Evolutionary conservation across 2,329 filamentous ascomycete genomes (phyloP).

Genomic region (Colletotrichum sublineola): DNA sequence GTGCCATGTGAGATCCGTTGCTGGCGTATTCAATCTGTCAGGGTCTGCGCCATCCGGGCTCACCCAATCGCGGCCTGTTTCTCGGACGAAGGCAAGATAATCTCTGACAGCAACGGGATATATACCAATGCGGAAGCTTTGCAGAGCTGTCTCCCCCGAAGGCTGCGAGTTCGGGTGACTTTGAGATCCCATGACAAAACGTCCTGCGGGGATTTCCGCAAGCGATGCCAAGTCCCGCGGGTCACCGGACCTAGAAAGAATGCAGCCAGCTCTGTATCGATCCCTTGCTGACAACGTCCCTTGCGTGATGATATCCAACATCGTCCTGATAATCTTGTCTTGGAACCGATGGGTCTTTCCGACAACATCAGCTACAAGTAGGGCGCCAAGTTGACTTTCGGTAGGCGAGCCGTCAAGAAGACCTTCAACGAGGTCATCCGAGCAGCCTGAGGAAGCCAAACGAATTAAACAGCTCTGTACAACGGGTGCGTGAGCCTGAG

Average conservation of each 20-base stretch:
- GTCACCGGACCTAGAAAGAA: conserved; percentile 17
- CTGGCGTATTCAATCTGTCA: conserved; percentile 17
- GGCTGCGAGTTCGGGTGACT: conserved; percentile 29
- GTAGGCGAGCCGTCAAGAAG: neutral
- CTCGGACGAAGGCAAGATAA: neutral
- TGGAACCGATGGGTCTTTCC: neutral
- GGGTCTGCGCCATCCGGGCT: conserved; percentile 7
- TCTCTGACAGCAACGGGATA: conserved; percentile 25
- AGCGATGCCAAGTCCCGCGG: conserved; percentile 24
- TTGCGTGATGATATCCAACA: neutral
- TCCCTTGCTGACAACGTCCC: neutral
- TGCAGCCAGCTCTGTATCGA: conserved; percentile 10
- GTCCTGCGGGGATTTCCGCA: conserved; percentile 11
- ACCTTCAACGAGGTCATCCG: neutral
- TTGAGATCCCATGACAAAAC: conserved; percentile 25
- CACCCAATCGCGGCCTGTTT: conserved; percentile 20
- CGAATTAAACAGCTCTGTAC: conserved; percentile 5
- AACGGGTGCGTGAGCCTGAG: neutral
- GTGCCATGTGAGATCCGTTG: conserved; percentile 29
- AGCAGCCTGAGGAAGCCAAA: neutral
- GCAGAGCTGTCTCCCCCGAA: neutral
- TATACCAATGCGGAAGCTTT: conserved; percentile 11
- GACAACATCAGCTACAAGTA: conserved; percentile 15
- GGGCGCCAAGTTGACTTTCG: conserved; percentile 8
- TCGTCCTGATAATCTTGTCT: neutral